phyloP scores from a whole-genome alignment of 129 eudicot species.

The Pulicaria dysenterica region DNA sequence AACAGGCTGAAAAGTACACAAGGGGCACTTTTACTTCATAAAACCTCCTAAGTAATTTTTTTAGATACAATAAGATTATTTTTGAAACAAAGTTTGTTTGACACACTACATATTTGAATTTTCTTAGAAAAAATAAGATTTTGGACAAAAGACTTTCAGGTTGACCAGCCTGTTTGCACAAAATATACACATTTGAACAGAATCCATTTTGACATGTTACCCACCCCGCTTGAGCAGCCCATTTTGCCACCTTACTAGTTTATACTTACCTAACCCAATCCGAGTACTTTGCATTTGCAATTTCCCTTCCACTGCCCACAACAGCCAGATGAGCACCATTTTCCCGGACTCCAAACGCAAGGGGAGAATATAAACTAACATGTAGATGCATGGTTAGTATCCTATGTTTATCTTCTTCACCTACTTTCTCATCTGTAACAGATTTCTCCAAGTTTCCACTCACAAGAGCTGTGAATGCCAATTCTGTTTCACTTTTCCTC shows the following conservation, averaged over 20 bases:
- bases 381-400: slow-evolving; percentile 63
- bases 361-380: slow-evolving; percentile 65
- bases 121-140: background rate
- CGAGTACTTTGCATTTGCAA: slow-evolving; percentile 78
- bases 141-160: background rate
- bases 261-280: slow-evolving; percentile 81
- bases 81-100: background rate
- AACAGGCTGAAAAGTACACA: background rate
- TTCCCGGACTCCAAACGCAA: slow-evolving; percentile 47
- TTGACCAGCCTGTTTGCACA: background rate
- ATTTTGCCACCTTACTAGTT: slow-evolving; percentile 9
- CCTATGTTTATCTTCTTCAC: slow-evolving; percentile 40
- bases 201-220: background rate
- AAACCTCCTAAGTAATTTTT: background rate
- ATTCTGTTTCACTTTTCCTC: slow-evolving; percentile 55
- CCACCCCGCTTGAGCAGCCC: background rate
- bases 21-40: background rate
- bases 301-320: slow-evolving; percentile 68
- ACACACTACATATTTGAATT: background rate
- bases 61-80: background rate
- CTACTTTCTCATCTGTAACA: slow-evolving; percentile 31
- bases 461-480: slow-evolving; percentile 66
- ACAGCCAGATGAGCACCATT: slow-evolving; percentile 76
- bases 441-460: slow-evolving; percentile 56
- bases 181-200: background rate